Evolutionary conservation across 495 filamentous ascomycete species (phyloP).

Genomic region (Chaetomium cochliodes): DNA sequence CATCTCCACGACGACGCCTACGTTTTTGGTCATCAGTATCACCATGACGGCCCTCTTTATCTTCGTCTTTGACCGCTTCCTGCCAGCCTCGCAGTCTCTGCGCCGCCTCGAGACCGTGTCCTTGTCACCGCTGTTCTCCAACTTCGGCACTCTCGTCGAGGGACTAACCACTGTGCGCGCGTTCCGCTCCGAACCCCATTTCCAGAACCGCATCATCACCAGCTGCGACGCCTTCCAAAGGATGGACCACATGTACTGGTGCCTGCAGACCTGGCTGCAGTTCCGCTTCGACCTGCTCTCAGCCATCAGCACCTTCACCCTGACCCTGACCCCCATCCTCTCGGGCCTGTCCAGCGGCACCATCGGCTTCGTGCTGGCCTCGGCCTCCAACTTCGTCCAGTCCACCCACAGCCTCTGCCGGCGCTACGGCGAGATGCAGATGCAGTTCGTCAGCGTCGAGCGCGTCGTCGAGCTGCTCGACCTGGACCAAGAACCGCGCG

Average conservation of each 20-base stretch:
- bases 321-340: slow-evolving; percentile 69
- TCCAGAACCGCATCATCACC: slow-evolving; percentile 70
- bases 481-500: slow-evolving; percentile 68
- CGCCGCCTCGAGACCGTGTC: slow-evolving; percentile 82
- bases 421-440: slow-evolving; percentile 76
- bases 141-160: slow-evolving; percentile 77
- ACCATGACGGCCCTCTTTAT: slow-evolving; percentile 62
- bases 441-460: slow-evolving; percentile 88
- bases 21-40: slow-evolving; percentile 69
- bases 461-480: slow-evolving; percentile 73
- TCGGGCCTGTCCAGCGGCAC: slow-evolving; percentile 67
- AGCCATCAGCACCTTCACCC: slow-evolving; percentile 64
- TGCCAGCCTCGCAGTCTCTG: slow-evolving; percentile 79
- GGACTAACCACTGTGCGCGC: slow-evolving; percentile 78
- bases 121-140: slow-evolving; percentile 76
- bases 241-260: slow-evolving; percentile 94
- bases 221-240: slow-evolving; percentile 82
- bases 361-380: slow-evolving; percentile 71
- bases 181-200: slow-evolving; percentile 68
- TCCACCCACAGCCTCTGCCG: slow-evolving; percentile 71
- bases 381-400: slow-evolving; percentile 60
- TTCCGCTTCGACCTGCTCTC: slow-evolving; percentile 74
- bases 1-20: slow-evolving; percentile 70
- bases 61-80: slow-evolving; percentile 66
- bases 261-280: slow-evolving; percentile 74